A percentile compares a stretch with the other conserved stretches of the same genome.
These are phyloP conservation scores for Erythrophleum ivorense DNA, from an alignment of 331 rosid genomes.

Conservation along the genomic window DNA sequence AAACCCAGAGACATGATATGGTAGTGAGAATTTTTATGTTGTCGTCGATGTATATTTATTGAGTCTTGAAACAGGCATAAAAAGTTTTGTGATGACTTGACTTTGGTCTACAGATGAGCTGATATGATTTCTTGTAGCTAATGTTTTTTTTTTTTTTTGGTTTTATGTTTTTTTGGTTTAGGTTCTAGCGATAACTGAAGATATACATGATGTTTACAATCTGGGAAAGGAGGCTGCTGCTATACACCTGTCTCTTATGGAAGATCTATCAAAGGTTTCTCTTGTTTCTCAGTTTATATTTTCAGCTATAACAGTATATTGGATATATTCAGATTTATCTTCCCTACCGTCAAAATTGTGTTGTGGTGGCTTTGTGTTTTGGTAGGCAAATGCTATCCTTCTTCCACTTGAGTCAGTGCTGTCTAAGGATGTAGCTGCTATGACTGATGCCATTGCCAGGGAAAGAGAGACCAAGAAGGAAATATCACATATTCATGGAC, in stretches of 20 bases:
- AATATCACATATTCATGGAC: conserved; percentile 91
- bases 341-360: conserved; percentile 35
- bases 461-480: conserved; percentile 83
- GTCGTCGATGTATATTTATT: background rate
- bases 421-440: conserved; percentile 92
- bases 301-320: conserved; percentile 11
- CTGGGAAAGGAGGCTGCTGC: conserved; percentile 92
- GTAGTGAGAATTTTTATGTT: background rate
- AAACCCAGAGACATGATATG: background rate
- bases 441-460: conserved; percentile 79
- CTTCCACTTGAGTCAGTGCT: conserved; percentile 91
- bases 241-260: conserved; percentile 78
- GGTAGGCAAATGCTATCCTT: conserved; percentile 82
- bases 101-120: background rate
- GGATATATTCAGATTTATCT: conserved; percentile 33
- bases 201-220: conserved; percentile 87
- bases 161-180: conserved; percentile 30
- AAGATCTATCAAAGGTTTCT: conserved; percentile 83
- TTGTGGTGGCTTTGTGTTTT: conserved; percentile 45
- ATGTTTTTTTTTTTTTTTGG: conserved; percentile 9
- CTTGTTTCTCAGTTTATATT: conserved; percentile 29
- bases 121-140: background rate
- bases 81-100: background rate
- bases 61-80: background rate
- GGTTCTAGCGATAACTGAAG: conserved; percentile 96